phyloP scores from a whole-genome alignment of 1,284 basidiomycete species.

The Puccinia coronata region DNA sequence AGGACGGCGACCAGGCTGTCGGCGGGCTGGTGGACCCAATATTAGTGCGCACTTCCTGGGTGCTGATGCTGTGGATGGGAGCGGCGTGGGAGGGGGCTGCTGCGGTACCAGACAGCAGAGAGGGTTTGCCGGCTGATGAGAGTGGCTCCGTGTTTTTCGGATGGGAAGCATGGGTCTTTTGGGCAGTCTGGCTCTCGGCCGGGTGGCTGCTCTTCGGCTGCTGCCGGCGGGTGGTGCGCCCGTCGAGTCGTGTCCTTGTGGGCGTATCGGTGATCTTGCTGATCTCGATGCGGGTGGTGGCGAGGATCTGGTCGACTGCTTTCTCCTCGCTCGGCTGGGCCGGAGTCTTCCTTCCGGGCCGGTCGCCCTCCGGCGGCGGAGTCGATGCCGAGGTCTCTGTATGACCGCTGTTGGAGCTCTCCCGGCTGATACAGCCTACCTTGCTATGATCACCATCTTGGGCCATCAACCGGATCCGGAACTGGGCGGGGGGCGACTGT shows the following conservation, averaged over 20 bases:
- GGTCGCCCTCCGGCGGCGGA: neutral
- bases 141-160: neutral
- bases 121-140: neutral
- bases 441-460: neutral
- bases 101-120: neutral
- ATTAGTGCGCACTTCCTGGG: neutral
- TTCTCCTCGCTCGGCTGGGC: neutral
- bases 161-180: neutral
- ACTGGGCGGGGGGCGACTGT: neutral
- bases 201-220: no score
- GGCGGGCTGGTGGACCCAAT: neutral
- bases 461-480: conserved; percentile 1
- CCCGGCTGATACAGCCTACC: neutral
- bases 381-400: neutral
- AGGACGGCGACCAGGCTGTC: neutral
- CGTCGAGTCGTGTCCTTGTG: no score
- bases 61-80: neutral
- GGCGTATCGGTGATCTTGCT: no score
- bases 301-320: no score
- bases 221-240: no score
- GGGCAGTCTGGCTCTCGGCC: neutral
- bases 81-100: neutral
- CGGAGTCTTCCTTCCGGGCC: neutral
- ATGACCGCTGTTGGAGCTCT: neutral
- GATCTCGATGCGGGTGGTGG: no score